Evolutionary conservation across 345 rosid species (phyloP), one percentile per base, ranked within the genome.

Genomic region (Syzygium grande): DNA sequence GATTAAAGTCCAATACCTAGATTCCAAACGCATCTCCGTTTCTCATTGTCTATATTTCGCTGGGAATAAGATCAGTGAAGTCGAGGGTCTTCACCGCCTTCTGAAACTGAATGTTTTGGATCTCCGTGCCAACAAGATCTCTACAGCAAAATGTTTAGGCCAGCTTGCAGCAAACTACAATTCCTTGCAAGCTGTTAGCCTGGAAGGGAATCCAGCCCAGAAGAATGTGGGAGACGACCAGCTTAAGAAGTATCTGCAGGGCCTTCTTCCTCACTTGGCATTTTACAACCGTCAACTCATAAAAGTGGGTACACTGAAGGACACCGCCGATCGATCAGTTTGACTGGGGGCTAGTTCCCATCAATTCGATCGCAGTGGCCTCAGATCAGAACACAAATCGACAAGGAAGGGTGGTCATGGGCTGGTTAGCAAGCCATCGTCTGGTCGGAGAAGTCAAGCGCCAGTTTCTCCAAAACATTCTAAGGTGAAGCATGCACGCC

Each of bases 161-260:
- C 99, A 95, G 91, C 98, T 98, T 14, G 99, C 99, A 25, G 98
- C 99, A n/a, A 96, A 96, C 91, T 96, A 96, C 94, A 96, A 89
- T 87, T 96, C 99, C 80, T 91, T 98, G 90, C 99, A 96, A 90
- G 98, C 98, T 86, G 94, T 96, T 89, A 95, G 98, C 95, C 89
- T 98, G 94, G 99, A 98, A 90, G 99, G 99, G 86, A 98, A 97
- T 91, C 98, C 99, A 41, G 99, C 98, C 12, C 99, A 97, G 93
- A 96, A 96, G 89, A 98, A 97, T 86, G 97, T 97, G 34, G 99
- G 99, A 87, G 99, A 98, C 84, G 99, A 98, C 85, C 96, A 96
- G 86, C 93, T 98, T 86, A 96, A 94, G 92, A 98, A 98, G 88
- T 86, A 94, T 90, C 92, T 98, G 52, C 94, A 90, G 87, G 93